Evolutionary conservation across 2,329 filamentous ascomycete species (phyloP).

Genomic region (Paecilomyces variotii): DNA sequence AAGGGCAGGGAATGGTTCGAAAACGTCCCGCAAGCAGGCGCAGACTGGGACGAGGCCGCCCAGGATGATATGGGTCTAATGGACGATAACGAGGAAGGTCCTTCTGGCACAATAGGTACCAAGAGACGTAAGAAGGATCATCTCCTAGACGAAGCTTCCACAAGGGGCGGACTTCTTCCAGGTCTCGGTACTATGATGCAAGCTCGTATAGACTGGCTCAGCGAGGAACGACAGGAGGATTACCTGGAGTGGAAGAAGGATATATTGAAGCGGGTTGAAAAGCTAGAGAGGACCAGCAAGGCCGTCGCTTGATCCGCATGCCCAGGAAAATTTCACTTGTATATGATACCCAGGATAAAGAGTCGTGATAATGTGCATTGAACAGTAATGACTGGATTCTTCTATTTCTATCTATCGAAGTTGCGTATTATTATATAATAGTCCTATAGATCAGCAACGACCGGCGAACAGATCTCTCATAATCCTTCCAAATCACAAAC

Average conservation of each 20-base stretch:
- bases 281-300: slow-evolving; percentile 16
- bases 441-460: not conserved
- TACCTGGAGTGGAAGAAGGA: slow-evolving; percentile 37
- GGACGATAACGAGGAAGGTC: slow-evolving; percentile 26
- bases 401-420: not conserved
- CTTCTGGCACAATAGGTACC: slow-evolving; percentile 13
- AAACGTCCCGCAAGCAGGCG: slow-evolving; percentile 41
- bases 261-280: slow-evolving; percentile 30
- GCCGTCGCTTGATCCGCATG: not conserved
- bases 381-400: not conserved
- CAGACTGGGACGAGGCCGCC: slow-evolving; percentile 23
- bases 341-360: not conserved
- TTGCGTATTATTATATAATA: not conserved
- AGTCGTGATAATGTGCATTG: not conserved
- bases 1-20: slow-evolving; percentile 61
- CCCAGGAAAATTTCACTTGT: not conserved
- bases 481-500: not conserved
- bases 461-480: not conserved
- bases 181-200: slow-evolving; percentile 46
- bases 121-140: slow-evolving; percentile 17
- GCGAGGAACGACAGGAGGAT: slow-evolving; percentile 35
- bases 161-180: slow-evolving; percentile 32
- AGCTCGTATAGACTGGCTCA: slow-evolving; percentile 39
- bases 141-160: slow-evolving; percentile 10
- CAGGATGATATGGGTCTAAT: slow-evolving; percentile 28